Evolutionary conservation across 1,139 yeast species (phyloP).

Genomic region (Debaryomyces sp.): DNA sequence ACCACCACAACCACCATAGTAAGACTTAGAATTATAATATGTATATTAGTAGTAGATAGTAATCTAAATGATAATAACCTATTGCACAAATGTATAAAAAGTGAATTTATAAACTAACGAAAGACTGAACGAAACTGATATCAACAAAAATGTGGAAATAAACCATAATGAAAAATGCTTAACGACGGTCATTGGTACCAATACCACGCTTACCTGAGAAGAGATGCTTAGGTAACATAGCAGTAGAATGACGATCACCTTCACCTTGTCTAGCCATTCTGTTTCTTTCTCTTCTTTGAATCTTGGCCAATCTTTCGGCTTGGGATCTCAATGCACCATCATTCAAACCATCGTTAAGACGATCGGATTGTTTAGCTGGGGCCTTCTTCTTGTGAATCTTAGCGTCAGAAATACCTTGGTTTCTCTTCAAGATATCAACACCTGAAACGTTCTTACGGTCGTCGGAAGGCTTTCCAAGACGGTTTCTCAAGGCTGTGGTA

Average conservation of each 20-base stretch:
- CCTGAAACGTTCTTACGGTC: conserved; percentile 57
- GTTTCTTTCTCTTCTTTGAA: conserved; percentile 93
- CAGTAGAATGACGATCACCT: conserved; percentile 89
- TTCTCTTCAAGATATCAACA: conserved; percentile 69
- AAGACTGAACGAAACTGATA: background rate
- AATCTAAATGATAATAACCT: conserved; percentile 7
- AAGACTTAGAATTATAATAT: background rate
- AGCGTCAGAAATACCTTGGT: conserved; percentile 47
- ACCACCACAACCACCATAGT: conserved; percentile 1
- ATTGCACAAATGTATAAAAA: conserved; percentile 8
- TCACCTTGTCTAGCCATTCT: conserved; percentile 94
- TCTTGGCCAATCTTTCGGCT: conserved; percentile 85
- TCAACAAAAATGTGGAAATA: conserved; percentile 4
- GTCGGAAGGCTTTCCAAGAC: conserved; percentile 43
- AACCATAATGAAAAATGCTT: conserved; percentile 14
- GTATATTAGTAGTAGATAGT: conserved; percentile 5
- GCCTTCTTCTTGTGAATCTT: conserved; percentile 49
- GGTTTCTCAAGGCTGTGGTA: conserved; percentile 59
- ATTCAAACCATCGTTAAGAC: conserved; percentile 83
- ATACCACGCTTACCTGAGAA: conserved; percentile 95
- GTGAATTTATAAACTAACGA: conserved; percentile 5
- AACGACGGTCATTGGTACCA: conserved; percentile 82
- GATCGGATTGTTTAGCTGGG: conserved; percentile 67
- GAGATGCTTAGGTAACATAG: conserved; percentile 88
- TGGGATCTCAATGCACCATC: conserved; percentile 82